Conservation (phyloP, 1,139 yeast species). For the Blastobotrys petasosporus region DNA sequence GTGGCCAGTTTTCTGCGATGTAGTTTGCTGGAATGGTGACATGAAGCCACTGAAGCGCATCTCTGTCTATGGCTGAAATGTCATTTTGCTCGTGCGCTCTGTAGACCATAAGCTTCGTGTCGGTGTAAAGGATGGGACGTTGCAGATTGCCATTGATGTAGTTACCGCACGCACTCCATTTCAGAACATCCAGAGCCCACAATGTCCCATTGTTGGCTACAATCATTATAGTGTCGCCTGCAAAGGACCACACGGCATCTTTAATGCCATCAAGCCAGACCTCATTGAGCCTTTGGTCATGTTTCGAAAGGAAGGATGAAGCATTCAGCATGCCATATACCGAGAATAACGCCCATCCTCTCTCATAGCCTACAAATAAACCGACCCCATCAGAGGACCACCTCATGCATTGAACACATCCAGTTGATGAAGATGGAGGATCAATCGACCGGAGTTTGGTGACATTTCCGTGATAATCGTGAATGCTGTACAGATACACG, state of each 20-base stretch:
- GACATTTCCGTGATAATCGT: slow-evolving; percentile 33
- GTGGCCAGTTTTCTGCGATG: slow-evolving; percentile 39
- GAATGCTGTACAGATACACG: slow-evolving; percentile 31
- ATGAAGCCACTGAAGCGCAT: slow-evolving; percentile 37
- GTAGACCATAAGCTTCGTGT: slow-evolving; percentile 35
- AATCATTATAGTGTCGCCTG: slow-evolving; percentile 29
- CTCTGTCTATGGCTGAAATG: slow-evolving; percentile 35
- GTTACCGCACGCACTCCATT: slow-evolving; percentile 32
- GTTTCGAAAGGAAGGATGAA: slow-evolving; percentile 28
- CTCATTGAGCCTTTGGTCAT: slow-evolving; percentile 24
- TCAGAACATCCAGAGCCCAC: slow-evolving; percentile 28
- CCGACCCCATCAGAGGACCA: slow-evolving; percentile 36
- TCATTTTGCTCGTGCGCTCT: slow-evolving; percentile 38
- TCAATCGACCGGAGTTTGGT: slow-evolving; percentile 25
- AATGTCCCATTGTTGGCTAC: slow-evolving; percentile 16
- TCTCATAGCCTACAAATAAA: slow-evolving; percentile 33
- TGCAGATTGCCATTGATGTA: slow-evolving; percentile 27
- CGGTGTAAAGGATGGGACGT: slow-evolving; percentile 34
- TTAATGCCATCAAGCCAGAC: slow-evolving; percentile 32
- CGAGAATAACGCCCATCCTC: slow-evolving; percentile 36
- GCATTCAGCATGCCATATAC: slow-evolving; percentile 36
- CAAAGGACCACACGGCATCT: slow-evolving; percentile 32
- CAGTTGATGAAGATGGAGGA: slow-evolving; percentile 31
- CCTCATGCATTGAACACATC: slow-evolving; percentile 25
- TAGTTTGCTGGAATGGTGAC: slow-evolving; percentile 37